Evolutionary conservation across 169 alveolate genomes (phyloP), one percentile per base, ranked within the genome.

Genomic region (Eimeria falciformis): DNA sequence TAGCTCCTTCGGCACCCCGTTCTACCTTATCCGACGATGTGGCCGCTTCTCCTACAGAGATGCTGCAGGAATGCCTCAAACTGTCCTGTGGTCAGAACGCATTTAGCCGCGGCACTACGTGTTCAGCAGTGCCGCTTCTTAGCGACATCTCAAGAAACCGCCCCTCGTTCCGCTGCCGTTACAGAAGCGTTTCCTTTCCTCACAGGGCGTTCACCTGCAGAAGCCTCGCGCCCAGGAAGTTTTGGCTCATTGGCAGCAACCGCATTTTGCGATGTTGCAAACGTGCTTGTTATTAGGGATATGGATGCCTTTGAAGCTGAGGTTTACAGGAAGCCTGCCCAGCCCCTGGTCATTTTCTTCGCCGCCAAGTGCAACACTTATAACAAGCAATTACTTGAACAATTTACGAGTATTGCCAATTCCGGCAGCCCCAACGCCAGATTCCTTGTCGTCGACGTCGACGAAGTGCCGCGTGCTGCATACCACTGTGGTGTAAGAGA

Each of bases 401-500:
- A 81, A 25, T 88, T 88, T 45, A 47, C 25, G 6, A 43, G 47
- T 29, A 7, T 88, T 14, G 93, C 93, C 12, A 50, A 66, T 14
- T 17, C 71, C 25, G 75, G 55, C 37, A 25, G 58, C 89, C 7
- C 23, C 77, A 75, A 43, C 55, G 58, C 46, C 3, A 62, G 25
- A 1, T 88, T 88, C 45, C 87, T 88, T 46, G 37, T 88, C 14
- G 55, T 88, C 9, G 93, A 88, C 71, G 83, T 81, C 40, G 93
- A 88, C 71, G 86, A 71, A 53, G 93, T 88, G 69, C 93, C 93
- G n/a, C 73, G 93, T 5, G 93, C 93, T 18, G 93, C 93, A 6
- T 88, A 88, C 58, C 93, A 88, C 56, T 81, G 88, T 18, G 50
- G 88, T 4, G 93, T 88, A 43, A 43, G 93, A n/a, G 23, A 29